Evolutionary conservation across 2,329 filamentous ascomycete species (phyloP), one percentile per base, ranked within the genome.

Genomic region (Alternaria panax): DNA sequence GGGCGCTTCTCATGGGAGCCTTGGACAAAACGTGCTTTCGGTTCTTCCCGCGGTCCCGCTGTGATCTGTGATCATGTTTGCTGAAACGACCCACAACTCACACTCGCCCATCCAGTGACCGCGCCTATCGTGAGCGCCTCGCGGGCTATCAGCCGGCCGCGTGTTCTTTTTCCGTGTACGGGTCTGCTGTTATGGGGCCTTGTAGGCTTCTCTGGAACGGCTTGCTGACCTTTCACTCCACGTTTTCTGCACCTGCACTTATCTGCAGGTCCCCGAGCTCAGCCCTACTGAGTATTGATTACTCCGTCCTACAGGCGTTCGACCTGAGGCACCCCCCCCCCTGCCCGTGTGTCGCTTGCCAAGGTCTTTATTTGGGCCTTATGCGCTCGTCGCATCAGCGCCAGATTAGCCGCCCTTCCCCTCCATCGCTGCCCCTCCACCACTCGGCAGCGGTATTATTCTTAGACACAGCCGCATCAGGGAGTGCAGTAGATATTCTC

Each of bases 381-480:
- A 50, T 28, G n/a, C 58, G 41, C 54, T 62, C 58, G 65, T 63
- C 75, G 66, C 69, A 75, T 75, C 72, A 73, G 60, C 65, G 66
- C 64, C 50, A 58, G 65, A 54, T 69, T 64, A 65, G 73, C 70
- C 71, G 68, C 64, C 65, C 64, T 68, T 69, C 66, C 64, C 68
- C 63, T 62, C 67, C 64, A 66, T 63, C 66, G 51, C 54, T 54
- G 38, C 62, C 64, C 65, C 65, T 69, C 54, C 62, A 62, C 64
- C 65, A 65, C 64, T 61, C 62, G 57, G 54, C 63, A 62, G 53
- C 57, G 52, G 63, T 71, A 74, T 76, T 75, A 76, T 77, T 75
- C 70, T 75, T 75, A 77, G 74, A 69, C 59, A 75, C 68, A 75
- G 68, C 71, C 72, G 71, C 73, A 75, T 65, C 58, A 70, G 63